Conservation (phyloP, 768 basidiomycete genomes). For the Boletellus emodensis region DNA sequence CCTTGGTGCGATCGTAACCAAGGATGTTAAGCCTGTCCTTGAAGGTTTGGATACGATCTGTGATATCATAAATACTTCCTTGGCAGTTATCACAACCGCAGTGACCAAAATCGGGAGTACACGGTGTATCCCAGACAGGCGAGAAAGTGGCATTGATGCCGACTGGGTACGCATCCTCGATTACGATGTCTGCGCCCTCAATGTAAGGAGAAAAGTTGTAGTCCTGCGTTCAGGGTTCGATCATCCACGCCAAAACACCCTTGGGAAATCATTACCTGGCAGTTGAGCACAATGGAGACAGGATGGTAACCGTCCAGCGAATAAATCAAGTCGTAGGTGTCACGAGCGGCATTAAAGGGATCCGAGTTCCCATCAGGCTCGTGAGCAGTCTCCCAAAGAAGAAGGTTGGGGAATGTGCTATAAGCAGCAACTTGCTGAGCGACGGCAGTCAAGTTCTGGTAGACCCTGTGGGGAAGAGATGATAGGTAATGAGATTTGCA, state of each 20-base stretch:
- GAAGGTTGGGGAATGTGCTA: conserved; percentile 61
- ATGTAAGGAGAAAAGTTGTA: conserved; percentile 59
- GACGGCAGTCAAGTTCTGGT: conserved; percentile 59
- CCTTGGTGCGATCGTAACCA: conserved; percentile 62
- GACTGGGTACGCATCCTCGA: conserved; percentile 43
- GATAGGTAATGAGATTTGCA: not conserved
- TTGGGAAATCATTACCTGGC: conserved; percentile 23
- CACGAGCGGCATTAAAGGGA: conserved; percentile 47
- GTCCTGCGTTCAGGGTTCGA: conserved; percentile 36
- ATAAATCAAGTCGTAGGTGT: conserved; percentile 45
- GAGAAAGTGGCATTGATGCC: conserved; percentile 63
- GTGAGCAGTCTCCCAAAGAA: conserved; percentile 70
- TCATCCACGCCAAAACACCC: not conserved
- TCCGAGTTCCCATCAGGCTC: conserved; percentile 70
- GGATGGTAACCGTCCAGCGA: conserved; percentile 56
- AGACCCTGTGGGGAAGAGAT: conserved; percentile 34
- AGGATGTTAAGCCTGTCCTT: conserved; percentile 52
- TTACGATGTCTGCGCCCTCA: conserved; percentile 61
- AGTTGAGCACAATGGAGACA: conserved; percentile 51
- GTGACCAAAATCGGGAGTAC: conserved; percentile 62
- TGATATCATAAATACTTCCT: conserved; percentile 62
- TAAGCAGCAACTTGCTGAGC: conserved; percentile 60
- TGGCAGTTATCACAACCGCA: conserved; percentile 73
- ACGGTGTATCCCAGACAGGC: conserved; percentile 53
- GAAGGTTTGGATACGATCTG: conserved; percentile 62